Evolutionary conservation across 2,329 filamentous ascomycete genomes (phyloP), one percentile per base, ranked within the genome.

Genomic region (Verticillium alfalfae): DNA sequence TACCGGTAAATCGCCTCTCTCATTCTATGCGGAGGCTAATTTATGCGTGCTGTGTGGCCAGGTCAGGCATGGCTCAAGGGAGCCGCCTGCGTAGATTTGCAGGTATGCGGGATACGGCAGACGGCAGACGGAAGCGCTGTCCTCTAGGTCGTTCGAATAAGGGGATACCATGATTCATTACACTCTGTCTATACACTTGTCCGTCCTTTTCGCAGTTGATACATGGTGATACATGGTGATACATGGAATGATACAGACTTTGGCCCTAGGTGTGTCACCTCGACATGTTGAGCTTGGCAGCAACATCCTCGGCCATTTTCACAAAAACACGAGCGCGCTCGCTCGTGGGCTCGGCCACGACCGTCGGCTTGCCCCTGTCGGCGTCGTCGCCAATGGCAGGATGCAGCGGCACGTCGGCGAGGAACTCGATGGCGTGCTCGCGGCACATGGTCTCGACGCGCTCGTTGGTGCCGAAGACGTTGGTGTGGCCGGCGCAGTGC

Each of bases 361-460:
- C 91, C 1, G 93, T 97, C 4, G 95, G 95, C 73, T 90, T 92
- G 1, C 95, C 95, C 22, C 84, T 80, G 74, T 97, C 92, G 1
- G 91, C 92, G 74, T 97, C 92, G 61, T 92, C 89, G 63, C 93
- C 96, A 26, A 98, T 96, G 58, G 81, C 86, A 4, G 90, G 87
- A 73, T 98, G 92, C 57, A 99, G 81, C 6, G 94, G 94, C 49
- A 99, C 89, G 72, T 97, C 91, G 1, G 92, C 94, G 3, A 99
- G 77, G 66, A 97, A 86, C n/a, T 89, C 84, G 59, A 98, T 86
- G 0, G 84, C 84, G 54, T 93, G 81, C 62, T 92, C 87, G 38
- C 79, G 74, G 70, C 93, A 97, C 67, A 93, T 84, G 34, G 79
- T 81, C 41, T 81, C 76, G 1, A 94, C 90, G 16, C 86, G 85